Percentiles rank a stretch among this genome's conserved stretches.
phyloP scores from a whole-genome alignment of 257 asterid genomes.

The Solanum pinnatisectum region DNA sequence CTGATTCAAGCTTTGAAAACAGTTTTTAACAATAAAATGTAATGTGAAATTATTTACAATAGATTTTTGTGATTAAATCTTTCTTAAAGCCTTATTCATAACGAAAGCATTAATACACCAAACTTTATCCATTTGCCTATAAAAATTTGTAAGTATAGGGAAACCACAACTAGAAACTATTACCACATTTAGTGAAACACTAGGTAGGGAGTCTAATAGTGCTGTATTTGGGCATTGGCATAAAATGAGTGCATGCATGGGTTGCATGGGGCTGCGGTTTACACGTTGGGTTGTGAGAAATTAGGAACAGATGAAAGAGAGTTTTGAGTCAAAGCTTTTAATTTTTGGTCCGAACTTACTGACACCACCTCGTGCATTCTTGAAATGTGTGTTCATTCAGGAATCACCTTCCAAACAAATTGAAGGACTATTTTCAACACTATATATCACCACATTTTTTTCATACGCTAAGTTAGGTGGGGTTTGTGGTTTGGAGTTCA shows the following conservation, averaged over 20 bases:
- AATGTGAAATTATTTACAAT: rapidly evolving
- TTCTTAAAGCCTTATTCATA: no score
- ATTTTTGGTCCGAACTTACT: not conserved
- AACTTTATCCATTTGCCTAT: no score
- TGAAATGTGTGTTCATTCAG: not conserved
- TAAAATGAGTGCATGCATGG: not conserved
- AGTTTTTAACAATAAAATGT: no score
- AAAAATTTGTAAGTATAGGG: not conserved
- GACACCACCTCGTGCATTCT: not conserved
- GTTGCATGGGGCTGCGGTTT: not conserved
- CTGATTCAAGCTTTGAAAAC: no score
- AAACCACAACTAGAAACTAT: not conserved
- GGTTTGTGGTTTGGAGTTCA: rapidly evolving
- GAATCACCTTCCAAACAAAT: not conserved
- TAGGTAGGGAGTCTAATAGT: not conserved
- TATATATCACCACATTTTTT: not conserved
- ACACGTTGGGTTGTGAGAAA: not conserved
- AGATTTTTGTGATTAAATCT: rapidly evolving
- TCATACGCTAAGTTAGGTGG: no score
- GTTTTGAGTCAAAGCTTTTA: not conserved
- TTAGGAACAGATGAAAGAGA: not conserved
- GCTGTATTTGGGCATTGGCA: not conserved
- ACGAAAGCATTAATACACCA: no score
- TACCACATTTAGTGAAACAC: not conserved
- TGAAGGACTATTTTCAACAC: not conserved